Evolutionary conservation across 2,329 filamentous ascomycete species (phyloP), one percentile per base, ranked within the genome.

Genomic region (Alternaria ventricosa): DNA sequence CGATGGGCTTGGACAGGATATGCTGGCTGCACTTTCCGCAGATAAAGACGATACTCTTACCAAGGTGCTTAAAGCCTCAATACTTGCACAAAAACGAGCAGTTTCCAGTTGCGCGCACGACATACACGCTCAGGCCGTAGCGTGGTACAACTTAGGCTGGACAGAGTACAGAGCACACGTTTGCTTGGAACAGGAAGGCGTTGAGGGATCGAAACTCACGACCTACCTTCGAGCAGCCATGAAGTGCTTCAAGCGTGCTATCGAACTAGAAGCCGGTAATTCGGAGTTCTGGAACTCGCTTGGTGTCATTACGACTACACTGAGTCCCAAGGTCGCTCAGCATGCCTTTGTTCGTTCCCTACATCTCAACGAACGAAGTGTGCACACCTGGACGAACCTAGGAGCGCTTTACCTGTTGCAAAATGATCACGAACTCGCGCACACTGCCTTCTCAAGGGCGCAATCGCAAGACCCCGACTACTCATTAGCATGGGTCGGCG

Each of bases 261-360:
- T 99, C 68, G 96, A 98, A 80, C 85, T 97, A 1, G 96, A 99
- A 79, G 92, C 94, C 7, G 92, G 94, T 55, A 99, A 98, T 75
- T 85, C 93, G 0, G 95, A 98, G 70, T 98, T 98, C 79, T 99
- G 96, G 96, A 98, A 98, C 75, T 91, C 96, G 0, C 86, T 99
- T 3, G 96, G 95, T 54, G 93, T 98, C 4, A 93, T 92, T 25
- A 97, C 96, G 3, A 94, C 93, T 66, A 88, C 89, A 49, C 86
- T 97, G 69, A 97, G 92, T 74, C 91, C 94, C 0, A 89, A 91
- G 60, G 92, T 99, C 2, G 90, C 96, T 0, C 96, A 99, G 78
- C 96, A 99, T 78, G 89, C 96, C 0, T 95, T 99, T 72, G 91
- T 97, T 12, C 87, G 96, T 70, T 97, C 94, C 70, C 80, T 99